Evolutionary conservation across 1,139 yeast genomes (phyloP).

Genomic region (Pichia sp.): DNA sequence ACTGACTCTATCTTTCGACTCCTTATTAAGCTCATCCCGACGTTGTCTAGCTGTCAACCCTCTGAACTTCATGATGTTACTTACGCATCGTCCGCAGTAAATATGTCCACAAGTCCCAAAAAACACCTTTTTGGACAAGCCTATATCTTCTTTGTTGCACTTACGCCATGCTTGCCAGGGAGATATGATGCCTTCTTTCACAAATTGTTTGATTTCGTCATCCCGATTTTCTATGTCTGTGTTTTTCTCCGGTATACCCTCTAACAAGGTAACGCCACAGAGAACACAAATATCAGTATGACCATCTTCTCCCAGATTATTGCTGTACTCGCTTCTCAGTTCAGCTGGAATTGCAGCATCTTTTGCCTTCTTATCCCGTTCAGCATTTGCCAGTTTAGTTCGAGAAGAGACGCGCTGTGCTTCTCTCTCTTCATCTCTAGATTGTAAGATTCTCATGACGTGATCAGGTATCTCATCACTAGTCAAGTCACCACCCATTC

Average conservation of each 20-base stretch:
- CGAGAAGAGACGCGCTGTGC: conserved; percentile 23
- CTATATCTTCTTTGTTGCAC: conserved; percentile 49
- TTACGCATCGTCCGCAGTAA: conserved; percentile 81
- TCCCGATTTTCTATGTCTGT: conserved; percentile 28
- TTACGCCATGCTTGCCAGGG: conserved; percentile 54
- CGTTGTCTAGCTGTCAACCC: conserved; percentile 10
- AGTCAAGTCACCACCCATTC: too few relatives aligned
- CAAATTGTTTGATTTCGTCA: conserved; percentile 7
- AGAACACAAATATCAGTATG: conserved; percentile 49
- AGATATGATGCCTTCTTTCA: conserved; percentile 36
- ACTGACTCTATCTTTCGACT: conserved; percentile 10
- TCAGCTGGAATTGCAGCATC: conserved; percentile 23
- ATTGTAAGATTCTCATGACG: conserved; percentile 29
- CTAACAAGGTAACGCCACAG: conserved; percentile 66
- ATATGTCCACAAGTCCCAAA: conserved; percentile 75
- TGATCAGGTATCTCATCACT: conserved; percentile 27
- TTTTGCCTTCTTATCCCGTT: conserved; percentile 28
- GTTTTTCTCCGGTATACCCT: conserved; percentile 69
- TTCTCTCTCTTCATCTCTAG: conserved; percentile 27
- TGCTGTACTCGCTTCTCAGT: conserved; percentile 28
- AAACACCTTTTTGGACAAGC: conserved; percentile 62
- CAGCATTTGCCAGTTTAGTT: conserved; percentile 24
- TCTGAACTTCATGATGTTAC: conserved; percentile 37
- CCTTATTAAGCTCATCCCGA: too few relatives aligned
- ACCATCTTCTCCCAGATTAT: conserved; percentile 29